Conservation (phyloP, 768 basidiomycete genomes). For the Lactarius vividus region DNA sequence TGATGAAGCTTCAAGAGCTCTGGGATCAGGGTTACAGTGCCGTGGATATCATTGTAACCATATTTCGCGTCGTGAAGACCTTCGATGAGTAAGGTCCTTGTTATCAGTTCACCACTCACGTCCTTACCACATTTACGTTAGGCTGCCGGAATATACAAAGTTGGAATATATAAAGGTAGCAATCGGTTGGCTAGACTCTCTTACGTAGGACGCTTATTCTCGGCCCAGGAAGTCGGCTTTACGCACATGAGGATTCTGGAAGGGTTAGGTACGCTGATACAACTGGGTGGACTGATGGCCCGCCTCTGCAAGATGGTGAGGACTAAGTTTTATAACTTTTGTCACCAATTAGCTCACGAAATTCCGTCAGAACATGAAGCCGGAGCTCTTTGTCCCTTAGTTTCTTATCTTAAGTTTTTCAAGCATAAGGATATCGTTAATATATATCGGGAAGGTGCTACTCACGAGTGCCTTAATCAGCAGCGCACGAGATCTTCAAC, state of each 20-base stretch:
- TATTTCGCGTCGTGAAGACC: slow-evolving; percentile 92
- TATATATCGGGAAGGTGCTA: slow-evolving; percentile 1
- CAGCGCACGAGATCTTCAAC: background rate
- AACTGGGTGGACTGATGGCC: slow-evolving; percentile 87
- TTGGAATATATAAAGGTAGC: slow-evolving; percentile 92
- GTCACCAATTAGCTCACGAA: background rate
- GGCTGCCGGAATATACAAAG: slow-evolving; percentile 89
- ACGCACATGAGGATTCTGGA: slow-evolving; percentile 98
- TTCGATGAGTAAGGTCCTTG: slow-evolving; percentile 76
- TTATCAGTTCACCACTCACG: background rate
- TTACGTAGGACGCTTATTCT: slow-evolving; percentile 6
- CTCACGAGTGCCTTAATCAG: background rate
- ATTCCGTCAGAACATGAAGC: slow-evolving; percentile 54
- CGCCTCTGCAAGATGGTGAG: slow-evolving; percentile 86
- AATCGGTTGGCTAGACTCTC: slow-evolving; percentile 1
- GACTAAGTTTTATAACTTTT: slow-evolving; percentile 12
- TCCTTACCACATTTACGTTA: slow-evolving; percentile 30
- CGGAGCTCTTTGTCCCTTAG: slow-evolving; percentile 49
- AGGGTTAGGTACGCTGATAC: slow-evolving; percentile 93
- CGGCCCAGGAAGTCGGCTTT: slow-evolving; percentile 88
- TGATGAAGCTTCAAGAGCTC: slow-evolving; percentile 81
- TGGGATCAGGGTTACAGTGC: slow-evolving; percentile 98
- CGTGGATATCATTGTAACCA: slow-evolving; percentile 92
- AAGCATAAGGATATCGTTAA: background rate
- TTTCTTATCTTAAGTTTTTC: background rate